phyloP scores from a whole-genome alignment of 2,329 filamentous ascomycete genomes.

The Amauroascus verrucosus region DNA sequence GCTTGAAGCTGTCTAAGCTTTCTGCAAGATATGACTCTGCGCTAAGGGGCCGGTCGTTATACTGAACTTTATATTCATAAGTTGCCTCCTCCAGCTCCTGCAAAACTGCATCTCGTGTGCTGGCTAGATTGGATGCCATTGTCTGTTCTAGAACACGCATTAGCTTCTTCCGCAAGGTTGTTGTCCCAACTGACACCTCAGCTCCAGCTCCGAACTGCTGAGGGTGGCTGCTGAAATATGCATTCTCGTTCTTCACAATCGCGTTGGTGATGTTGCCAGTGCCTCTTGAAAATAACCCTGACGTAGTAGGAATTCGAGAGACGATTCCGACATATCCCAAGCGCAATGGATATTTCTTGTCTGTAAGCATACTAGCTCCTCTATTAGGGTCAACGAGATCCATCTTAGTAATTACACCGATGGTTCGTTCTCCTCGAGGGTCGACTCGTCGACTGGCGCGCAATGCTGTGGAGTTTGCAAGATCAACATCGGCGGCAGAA shows the following conservation, averaged over 20 bases:
- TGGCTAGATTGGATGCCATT: conserved; percentile 85
- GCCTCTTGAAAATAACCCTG: conserved; percentile 71
- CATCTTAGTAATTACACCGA: conserved; percentile 99
- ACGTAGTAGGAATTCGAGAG: conserved; percentile 60
- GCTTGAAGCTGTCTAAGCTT: conserved; percentile 91
- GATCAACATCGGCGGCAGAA: conserved; percentile 91
- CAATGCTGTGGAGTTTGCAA: conserved; percentile 90
- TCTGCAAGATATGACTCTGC: conserved; percentile 96
- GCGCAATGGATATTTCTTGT: conserved; percentile 89
- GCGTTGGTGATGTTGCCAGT: conserved; percentile 66
- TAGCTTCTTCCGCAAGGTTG: conserved; percentile 80
- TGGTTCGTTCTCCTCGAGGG: conserved; percentile 86
- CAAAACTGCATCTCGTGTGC: conserved; percentile 81
- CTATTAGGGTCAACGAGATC: conserved; percentile 80
- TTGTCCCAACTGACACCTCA: conserved; percentile 69
- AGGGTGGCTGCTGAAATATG: conserved; percentile 77
- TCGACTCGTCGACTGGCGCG: conserved; percentile 85
- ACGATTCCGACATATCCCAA: conserved; percentile 95
- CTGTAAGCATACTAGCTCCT: conserved; percentile 66
- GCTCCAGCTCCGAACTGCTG: conserved; percentile 64
- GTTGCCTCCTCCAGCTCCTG: conserved; percentile 94
- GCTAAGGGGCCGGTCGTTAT: conserved; percentile 89
- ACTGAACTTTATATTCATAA: conserved; percentile 99
- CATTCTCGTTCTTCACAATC: conserved; percentile 78
- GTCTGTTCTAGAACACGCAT: conserved; percentile 96